A percentile compares a stretch with the other conserved stretches of the same genome.
These are phyloP conservation scores for Castanopsis chinensis DNA, from an alignment of 306 rosid genomes.

Conservation along the genomic window DNA sequence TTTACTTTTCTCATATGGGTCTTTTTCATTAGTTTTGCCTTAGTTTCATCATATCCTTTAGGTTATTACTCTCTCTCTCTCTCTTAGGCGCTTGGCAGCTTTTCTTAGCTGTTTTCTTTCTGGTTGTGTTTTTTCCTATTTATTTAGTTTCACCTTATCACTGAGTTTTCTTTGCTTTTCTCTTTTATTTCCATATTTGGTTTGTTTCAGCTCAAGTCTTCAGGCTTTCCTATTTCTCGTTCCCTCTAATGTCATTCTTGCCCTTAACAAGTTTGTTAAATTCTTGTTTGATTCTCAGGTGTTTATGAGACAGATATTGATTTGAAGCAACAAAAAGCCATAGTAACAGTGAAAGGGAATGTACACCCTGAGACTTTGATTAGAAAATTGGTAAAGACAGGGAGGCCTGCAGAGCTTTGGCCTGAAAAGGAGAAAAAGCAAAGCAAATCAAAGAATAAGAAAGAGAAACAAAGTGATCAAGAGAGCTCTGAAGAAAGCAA, in stretches of 20 bases:
- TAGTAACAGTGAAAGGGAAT: conserved; percentile 62
- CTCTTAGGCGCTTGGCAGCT: neutral
- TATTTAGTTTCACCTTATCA: neutral
- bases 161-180: neutral
- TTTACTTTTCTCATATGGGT: neutral
- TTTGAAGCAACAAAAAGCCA: conserved; percentile 59
- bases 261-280: neutral
- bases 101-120: neutral
- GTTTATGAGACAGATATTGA: conserved; percentile 59
- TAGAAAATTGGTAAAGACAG: conserved; percentile 43
- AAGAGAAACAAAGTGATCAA: conserved; percentile 37
- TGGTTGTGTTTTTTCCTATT: neutral
- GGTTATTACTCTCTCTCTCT: neutral
- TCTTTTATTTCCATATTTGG: neutral
- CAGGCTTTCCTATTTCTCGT: neutral
- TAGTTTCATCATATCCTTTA: neutral
- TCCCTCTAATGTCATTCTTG: neutral
- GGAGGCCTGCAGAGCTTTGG: conserved; percentile 76
- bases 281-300: conserved; percentile 41
- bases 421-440: conserved; percentile 52
- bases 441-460: conserved; percentile 22
- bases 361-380: conserved; percentile 55
- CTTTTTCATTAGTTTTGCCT: neutral
- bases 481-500: conserved; percentile 43
- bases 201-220: neutral